A percentile compares a stretch with the other conserved stretches of the same genome.
These are phyloP conservation scores for Barnettozyma populi DNA, from an alignment of 805 yeast species.

Conservation along the genomic window DNA sequence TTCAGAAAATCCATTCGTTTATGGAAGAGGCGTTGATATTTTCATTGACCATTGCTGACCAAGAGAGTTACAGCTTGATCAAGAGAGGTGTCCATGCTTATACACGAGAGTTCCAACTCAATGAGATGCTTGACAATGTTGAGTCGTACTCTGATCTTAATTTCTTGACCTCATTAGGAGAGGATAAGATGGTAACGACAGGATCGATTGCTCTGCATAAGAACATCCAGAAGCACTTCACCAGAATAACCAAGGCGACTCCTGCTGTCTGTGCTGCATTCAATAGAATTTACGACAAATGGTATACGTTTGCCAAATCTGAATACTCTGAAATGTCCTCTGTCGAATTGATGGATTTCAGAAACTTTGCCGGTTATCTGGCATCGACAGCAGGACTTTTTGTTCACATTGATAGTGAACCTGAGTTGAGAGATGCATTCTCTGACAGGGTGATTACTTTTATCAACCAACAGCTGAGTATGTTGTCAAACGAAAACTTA, in stretches of 20 bases:
- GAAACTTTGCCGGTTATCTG: constrained; percentile 67
- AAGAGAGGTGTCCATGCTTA: constrained; percentile 34
- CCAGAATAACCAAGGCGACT: constrained; percentile 25
- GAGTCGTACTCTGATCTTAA: constrained; percentile 25
- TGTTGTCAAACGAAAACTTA: constrained; percentile 44
- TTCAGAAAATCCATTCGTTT: constrained; percentile 31
- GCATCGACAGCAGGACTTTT: constrained; percentile 68
- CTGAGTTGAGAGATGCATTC: constrained; percentile 27
- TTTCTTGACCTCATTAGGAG: constrained; percentile 39
- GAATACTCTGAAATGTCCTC: constrained; percentile 24
- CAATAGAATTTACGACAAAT: constrained; percentile 43
- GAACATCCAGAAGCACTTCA: constrained; percentile 42
- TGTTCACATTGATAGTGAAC: constrained; percentile 27
- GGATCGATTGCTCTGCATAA: constrained; percentile 75
- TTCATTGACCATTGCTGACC: constrained; percentile 45
- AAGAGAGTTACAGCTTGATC: constrained; percentile 44
- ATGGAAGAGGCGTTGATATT: constrained; percentile 48
- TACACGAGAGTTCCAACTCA: constrained; percentile 19
- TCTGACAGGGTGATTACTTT: constrained; percentile 39
- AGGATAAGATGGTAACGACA: constrained; percentile 53
- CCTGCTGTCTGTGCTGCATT: constrained; percentile 36
- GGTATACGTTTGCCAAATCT: constrained; percentile 30
- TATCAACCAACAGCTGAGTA: constrained; percentile 43
- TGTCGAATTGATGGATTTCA: constrained; percentile 41
- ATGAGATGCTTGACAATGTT: constrained; percentile 1